These are phyloP conservation scores for Cornus florida DNA, from an alignment of 148 eudicot genomes.

Conservation along the genomic window DNA sequence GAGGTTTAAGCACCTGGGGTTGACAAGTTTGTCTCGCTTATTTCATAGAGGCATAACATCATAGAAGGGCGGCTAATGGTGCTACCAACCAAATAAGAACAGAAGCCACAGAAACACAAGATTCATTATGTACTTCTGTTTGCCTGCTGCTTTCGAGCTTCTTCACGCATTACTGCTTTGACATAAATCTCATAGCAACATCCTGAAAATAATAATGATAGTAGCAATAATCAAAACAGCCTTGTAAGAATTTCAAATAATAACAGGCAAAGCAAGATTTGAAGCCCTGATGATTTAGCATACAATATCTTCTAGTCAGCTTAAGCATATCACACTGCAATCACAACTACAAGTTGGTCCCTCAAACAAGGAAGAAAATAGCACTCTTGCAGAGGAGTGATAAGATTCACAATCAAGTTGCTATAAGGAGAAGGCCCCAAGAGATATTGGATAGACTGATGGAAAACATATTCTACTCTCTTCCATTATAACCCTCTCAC, in stretches of 20 bases:
- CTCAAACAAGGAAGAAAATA: no score
- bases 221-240: not conserved
- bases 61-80: not conserved
- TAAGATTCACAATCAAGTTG: no score
- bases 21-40: not conserved
- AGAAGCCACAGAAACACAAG: not conserved
- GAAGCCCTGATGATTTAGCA: not conserved
- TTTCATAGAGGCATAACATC: not conserved
- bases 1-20: not conserved
- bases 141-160: conserved; percentile 52
- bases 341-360: not conserved
- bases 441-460: no score
- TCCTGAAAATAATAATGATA: conserved; percentile 38
- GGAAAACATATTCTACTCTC: no score
- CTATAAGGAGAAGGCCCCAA: no score
- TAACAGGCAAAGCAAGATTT: not conserved
- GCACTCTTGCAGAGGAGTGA: no score
- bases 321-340: not conserved
- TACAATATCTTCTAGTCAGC: not conserved
- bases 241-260: not conserved
- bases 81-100: not conserved
- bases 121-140: conserved; percentile 24
- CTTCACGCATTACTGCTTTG: conserved; percentile 55
- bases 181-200: conserved; percentile 90
- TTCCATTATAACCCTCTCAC: no score